Evolutionary conservation across 2,329 filamentous ascomycete species (phyloP), one percentile per base, ranked within the genome.

Genomic region (Sclerotinia minor): DNA sequence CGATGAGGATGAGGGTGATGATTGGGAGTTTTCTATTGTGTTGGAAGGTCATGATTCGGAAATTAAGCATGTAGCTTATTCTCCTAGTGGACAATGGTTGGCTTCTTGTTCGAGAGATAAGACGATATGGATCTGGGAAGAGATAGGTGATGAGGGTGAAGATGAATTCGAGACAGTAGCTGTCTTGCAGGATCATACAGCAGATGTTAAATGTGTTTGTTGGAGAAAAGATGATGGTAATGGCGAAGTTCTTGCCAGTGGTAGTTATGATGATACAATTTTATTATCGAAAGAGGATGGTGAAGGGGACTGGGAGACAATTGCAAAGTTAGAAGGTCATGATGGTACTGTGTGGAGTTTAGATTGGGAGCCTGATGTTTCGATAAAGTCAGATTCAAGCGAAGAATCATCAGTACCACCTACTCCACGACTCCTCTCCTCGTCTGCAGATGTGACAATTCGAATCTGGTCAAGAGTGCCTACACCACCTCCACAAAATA

Each of bases 91-190:
- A 0, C 87, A 90, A 70, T 89, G 92, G 74, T 84, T 99, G 5
- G 95, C 95, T 7, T 97, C 94, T 0, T 97, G 94, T 79, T 91
- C 88, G 65, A 86, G 95, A 60, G 95, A 99, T 78, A 98, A 98
- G 81, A 91, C 87, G 21, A 92, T 98, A 24, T 99, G 95, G 95
- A 92, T 99, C 74, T 99, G 95, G 95, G 95, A 99, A 79, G 95
- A 98, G 78, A 86, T 97, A 65, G 86, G 86, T 50, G 80, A 80
- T 11, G 89, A 91, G 72, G 91, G 89, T 21, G 94, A 96, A 67
- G 94, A 97, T 78, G 95, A 98, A 77, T 98, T 94, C 82, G 95
- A 99, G 83, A 98, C 95, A 1, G 89, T 98, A 21, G 95, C 94
- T 0, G 94, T 98, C 65, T 84, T 98, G 75, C 92, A 92, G 79